phyloP scores from a whole-genome alignment of 306 rosid genomes.

The Rosa multiflora region DNA sequence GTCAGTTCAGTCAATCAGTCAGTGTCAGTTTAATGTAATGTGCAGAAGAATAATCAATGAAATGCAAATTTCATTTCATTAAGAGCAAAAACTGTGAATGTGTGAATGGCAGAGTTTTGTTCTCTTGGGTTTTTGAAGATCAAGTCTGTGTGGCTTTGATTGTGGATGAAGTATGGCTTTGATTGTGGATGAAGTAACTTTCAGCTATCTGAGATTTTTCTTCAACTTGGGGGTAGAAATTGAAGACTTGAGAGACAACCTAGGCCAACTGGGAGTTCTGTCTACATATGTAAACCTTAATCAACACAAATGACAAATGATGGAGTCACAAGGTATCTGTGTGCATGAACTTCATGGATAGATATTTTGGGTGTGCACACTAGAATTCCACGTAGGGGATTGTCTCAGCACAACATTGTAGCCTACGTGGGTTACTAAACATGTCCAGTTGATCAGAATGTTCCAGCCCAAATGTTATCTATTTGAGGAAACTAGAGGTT shows the following conservation, averaged over 20 bases:
- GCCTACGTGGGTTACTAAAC: slow-evolving; percentile 33
- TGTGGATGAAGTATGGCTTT: background rate
- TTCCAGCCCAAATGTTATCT: background rate
- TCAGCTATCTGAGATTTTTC: slow-evolving; percentile 9
- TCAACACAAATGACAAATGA: background rate
- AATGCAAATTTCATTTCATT: background rate
- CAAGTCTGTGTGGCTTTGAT: slow-evolving; percentile 39
- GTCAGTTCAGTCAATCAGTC: slow-evolving; percentile 1
- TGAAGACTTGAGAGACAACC: background rate
- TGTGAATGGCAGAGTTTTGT: slow-evolving; percentile 20
- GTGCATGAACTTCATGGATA: background rate
- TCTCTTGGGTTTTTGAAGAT: slow-evolving; percentile 28
- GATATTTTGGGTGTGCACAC: slow-evolving; percentile 28
- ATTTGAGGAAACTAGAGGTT: background rate
- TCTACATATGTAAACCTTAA: background rate
- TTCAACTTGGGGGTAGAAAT: background rate
- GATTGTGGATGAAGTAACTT: background rate
- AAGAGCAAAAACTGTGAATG: background rate
- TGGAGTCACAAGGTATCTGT: background rate
- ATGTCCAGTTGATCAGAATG: slow-evolving; percentile 15
- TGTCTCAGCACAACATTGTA: slow-evolving; percentile 27
- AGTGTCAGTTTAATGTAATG: slow-evolving; percentile 25
- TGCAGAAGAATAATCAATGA: slow-evolving; percentile 19
- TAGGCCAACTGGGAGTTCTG: background rate
- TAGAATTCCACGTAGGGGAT: slow-evolving; percentile 35